Conservation (phyloP, 495 filamentous ascomycete species). For the Hypoxylon cercidicola region DNA sequence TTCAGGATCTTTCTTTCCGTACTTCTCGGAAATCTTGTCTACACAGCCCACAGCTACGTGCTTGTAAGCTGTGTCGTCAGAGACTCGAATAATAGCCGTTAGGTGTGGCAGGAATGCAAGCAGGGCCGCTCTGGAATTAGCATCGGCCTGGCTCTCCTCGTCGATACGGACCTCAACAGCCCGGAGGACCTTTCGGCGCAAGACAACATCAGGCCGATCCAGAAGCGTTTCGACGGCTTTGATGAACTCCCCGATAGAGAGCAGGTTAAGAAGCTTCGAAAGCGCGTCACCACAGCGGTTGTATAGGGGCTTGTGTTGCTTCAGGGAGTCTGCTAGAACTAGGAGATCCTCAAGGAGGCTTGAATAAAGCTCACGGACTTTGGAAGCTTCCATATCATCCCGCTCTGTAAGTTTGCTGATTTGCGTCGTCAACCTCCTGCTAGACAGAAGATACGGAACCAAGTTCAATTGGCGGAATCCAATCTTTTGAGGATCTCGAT, state of each 20-base stretch:
- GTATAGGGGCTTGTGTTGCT: conserved; percentile 68
- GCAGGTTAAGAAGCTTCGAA: conserved; percentile 75
- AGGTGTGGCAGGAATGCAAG: conserved; percentile 82
- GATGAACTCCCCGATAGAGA: conserved; percentile 86
- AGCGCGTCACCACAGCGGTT: conserved; percentile 74
- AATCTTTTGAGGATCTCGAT: conserved; percentile 66
- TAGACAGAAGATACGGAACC: conserved; percentile 64
- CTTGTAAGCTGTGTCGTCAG: conserved; percentile 76
- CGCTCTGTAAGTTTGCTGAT: conserved; percentile 60
- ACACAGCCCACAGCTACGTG: conserved; percentile 86
- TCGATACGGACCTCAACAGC: conserved; percentile 80
- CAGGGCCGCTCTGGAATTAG: conserved; percentile 71
- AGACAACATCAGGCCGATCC: conserved; percentile 71
- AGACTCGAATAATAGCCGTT: conserved; percentile 75
- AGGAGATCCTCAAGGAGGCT: conserved; percentile 74
- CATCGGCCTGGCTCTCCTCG: conserved; percentile 71
- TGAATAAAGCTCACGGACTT: conserved; percentile 74
- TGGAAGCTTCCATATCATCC: conserved; percentile 68
- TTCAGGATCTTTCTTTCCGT: conserved; percentile 84
- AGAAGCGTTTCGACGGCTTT: conserved; percentile 83
- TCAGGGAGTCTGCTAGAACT: conserved; percentile 67
- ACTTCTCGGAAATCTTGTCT: conserved; percentile 88
- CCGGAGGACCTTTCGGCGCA: conserved; percentile 81
- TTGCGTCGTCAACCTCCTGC: conserved; percentile 58
- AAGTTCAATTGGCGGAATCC: conserved; percentile 70